Percentiles rank a stretch among this genome's conserved stretches.
These are phyloP conservation scores for Acanthamoeba lenticulata DNA, from an alignment of 208 protist genomes.

Conservation along the genomic window DNA sequence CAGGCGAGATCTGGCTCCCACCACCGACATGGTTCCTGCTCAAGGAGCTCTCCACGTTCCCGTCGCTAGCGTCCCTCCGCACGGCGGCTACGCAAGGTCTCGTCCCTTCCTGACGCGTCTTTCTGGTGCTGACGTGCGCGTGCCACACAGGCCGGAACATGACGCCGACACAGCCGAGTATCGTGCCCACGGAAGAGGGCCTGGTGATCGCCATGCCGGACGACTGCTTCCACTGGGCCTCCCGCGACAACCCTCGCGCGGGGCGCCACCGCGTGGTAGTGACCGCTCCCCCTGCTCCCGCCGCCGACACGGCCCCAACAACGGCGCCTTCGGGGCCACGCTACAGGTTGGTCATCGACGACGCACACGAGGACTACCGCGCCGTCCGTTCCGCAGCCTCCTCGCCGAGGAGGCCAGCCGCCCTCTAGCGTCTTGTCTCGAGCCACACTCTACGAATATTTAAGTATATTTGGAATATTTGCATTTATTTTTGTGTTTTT, in stretches of 20 bases:
- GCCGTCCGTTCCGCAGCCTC: too few relatives aligned
- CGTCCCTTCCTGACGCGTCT: not conserved
- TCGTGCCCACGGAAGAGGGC: not conserved
- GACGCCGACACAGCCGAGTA: constrained; percentile 1
- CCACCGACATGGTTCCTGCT: constrained; percentile 63
- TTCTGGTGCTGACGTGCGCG: not conserved
- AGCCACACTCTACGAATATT: too few relatives aligned
- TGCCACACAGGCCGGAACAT: not conserved
- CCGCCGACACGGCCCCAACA: too few relatives aligned
- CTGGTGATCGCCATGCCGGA: not conserved
- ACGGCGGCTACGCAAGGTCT: not conserved
- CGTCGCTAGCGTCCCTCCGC: not conserved
- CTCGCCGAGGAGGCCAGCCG: too few relatives aligned
- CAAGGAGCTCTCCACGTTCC: constrained; percentile 16
- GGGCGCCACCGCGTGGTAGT: not conserved
- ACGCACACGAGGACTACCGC: too few relatives aligned
- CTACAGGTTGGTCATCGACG: too few relatives aligned
- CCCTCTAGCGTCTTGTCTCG: too few relatives aligned
- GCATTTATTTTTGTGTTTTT: too few relatives aligned
- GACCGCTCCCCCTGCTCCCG: not conserved
- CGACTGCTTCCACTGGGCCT: constrained; percentile 9
- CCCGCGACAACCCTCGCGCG: not conserved
- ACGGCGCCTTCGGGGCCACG: too few relatives aligned
- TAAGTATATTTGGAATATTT: too few relatives aligned
- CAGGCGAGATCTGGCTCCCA: constrained; percentile 43